Conservation (phyloP, 768 basidiomycete genomes). For the Leccinum truebloodii region DNA sequence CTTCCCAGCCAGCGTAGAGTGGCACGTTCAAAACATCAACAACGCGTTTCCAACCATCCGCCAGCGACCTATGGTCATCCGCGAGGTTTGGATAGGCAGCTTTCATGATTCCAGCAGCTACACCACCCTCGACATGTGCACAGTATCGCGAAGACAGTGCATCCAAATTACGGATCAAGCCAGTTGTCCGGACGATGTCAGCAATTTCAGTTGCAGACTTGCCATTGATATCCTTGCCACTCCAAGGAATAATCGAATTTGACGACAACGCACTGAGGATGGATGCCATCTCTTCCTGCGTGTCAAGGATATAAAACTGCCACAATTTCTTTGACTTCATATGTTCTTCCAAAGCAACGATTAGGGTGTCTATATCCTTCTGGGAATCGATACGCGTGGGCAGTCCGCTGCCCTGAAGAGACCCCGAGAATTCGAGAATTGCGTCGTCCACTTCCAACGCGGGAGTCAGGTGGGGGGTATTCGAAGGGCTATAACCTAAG, state of each 20-base stretch:
- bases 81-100: slow-evolving; percentile 58
- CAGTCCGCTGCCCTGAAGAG: slow-evolving; percentile 63
- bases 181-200: slow-evolving; percentile 52
- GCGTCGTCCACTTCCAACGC: slow-evolving; percentile 91
- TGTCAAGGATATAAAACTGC: slow-evolving; percentile 93
- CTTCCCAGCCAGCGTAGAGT: slow-evolving; percentile 84
- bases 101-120: slow-evolving; percentile 75
- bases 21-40: slow-evolving; percentile 88
- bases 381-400: slow-evolving; percentile 68
- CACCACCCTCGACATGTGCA: slow-evolving; percentile 57
- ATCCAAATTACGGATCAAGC: slow-evolving; percentile 59
- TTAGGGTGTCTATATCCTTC: slow-evolving; percentile 67
- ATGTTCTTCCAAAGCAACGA: slow-evolving; percentile 59
- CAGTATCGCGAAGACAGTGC: slow-evolving; percentile 67
- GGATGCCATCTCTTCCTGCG: slow-evolving; percentile 57
- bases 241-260: slow-evolving; percentile 54
- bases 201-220: slow-evolving; percentile 69
- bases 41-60: slow-evolving; percentile 72
- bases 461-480: slow-evolving; percentile 90
- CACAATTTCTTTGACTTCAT: slow-evolving; percentile 75
- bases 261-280: slow-evolving; percentile 39
- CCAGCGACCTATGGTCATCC: slow-evolving; percentile 51
- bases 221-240: slow-evolving; percentile 55
- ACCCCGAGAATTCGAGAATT: slow-evolving; percentile 76
- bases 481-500: slow-evolving; percentile 84